phyloP scores from a whole-genome alignment of 2,329 filamentous ascomycete genomes.

The Colletotrichum eremochloae region DNA sequence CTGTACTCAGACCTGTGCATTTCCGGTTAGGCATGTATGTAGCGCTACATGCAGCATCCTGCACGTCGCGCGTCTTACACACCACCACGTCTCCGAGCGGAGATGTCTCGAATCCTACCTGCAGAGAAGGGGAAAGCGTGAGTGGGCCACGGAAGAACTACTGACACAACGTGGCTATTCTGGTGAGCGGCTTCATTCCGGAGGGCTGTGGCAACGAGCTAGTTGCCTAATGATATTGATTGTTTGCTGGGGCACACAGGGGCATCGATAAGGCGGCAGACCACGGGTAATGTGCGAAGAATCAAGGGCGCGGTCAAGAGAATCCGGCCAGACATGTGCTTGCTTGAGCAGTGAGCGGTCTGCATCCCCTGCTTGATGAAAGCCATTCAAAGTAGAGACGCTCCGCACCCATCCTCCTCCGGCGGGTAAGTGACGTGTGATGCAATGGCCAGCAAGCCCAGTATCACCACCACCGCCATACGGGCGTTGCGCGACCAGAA shows the following conservation, averaged over 20 bases:
- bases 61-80: conserved; percentile 31
- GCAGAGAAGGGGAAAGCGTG: not conserved
- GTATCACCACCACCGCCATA: not conserved
- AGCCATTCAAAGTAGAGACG: no score
- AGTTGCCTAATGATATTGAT: no score
- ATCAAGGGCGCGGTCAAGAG: no score
- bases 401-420: no score
- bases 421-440: no score
- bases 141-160: not conserved
- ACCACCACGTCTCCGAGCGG: conserved; percentile 5
- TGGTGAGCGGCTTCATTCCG: not conserved
- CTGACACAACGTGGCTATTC: not conserved
- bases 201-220: not conserved
- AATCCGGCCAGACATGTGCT: no score
- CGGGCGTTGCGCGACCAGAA: not conserved
- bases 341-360: no score
- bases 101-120: not conserved
- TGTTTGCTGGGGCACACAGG: not conserved
- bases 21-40: not conserved
- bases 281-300: no score
- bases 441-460: not conserved
- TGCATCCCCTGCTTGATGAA: no score
- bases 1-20: conserved; percentile 1
- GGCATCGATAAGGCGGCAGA: not conserved
- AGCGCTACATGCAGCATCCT: not conserved